Base-by-base conservation (phyloP, 2,329 filamentous ascomycete genomes). In the Huntiella savannae region DNA sequence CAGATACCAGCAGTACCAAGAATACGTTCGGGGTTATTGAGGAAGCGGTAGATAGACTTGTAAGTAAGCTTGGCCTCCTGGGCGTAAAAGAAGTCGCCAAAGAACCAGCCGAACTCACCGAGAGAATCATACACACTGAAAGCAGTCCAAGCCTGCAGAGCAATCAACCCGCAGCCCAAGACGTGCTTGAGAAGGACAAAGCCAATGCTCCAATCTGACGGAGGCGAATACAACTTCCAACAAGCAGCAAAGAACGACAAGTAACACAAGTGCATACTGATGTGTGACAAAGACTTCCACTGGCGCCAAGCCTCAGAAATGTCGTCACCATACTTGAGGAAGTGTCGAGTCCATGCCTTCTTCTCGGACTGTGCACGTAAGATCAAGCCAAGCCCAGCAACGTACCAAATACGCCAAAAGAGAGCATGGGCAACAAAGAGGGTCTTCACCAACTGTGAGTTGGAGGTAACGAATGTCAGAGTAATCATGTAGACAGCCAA, bases 61-160 rank as follows among this genome's bases (percentile, higher is more conserved):
- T 98, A 98, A 1, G 84, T 96, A 51, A 96, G 70, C 62, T 91
- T 93, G 10, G 80, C 79, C 8, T 79, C 75, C 40, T 84, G 80
- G 51, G 95, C 85, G 58, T 91, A 95, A 69, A 98, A 96, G 67
- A 96, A 98, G 59, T 98, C 91, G 13, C 91, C 91, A 57, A 87
- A 96, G 68, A 96, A 96, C 88, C 88, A 98, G 55, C 91, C 91
- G 56, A 96, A 98, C 58, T 98, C 91, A 48, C 91, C 91, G 0
- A 98, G 75, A 2, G 85, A 92, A 43, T 95, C 86, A 60, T 96
- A 93, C 54, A 96, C 87, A 60, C 86, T 95, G 53, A 82, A 69
- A 1, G 85, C 80, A 1, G 87, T 94, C 91, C 91, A 98, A 13
- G 92, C 63, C 57, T 98, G 91, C 43, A 98, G 70, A 8, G 81